Evolutionary conservation across 805 yeast genomes (phyloP).

Genomic region (Candida hispaniensis): DNA sequence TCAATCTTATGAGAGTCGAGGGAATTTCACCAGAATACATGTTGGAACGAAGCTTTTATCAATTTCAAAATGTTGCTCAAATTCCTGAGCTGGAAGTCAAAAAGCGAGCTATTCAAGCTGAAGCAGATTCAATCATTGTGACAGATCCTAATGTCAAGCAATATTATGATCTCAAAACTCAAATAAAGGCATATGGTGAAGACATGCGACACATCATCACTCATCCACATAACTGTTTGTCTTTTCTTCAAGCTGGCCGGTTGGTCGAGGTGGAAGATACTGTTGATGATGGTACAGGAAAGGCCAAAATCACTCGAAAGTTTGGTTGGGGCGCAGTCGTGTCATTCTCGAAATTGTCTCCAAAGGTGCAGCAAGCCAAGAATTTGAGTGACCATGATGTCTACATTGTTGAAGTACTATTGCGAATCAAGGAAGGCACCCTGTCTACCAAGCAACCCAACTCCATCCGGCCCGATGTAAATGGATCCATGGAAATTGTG

Average conservation of each 20-base stretch:
- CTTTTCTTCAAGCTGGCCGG: constrained; percentile 84
- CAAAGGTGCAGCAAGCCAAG: constrained; percentile 27
- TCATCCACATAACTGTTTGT: constrained; percentile 80
- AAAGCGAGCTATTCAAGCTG: constrained; percentile 35
- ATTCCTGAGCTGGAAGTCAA: constrained; percentile 76
- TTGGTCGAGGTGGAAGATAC: constrained; percentile 44
- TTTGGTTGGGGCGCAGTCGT: constrained; percentile 97
- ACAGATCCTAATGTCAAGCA: constrained; percentile 67
- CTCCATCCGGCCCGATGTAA: constrained; percentile 73
- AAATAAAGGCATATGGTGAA: constrained; percentile 54
- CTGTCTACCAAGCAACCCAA: constrained; percentile 67
- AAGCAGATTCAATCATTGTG: constrained; percentile 41
- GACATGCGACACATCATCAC: constrained; percentile 76
- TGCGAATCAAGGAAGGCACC: constrained; percentile 63
- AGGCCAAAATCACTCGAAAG: constrained; percentile 34
- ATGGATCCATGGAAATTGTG: constrained; percentile 60
- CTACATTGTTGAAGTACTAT: constrained; percentile 75
- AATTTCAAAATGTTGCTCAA: constrained; percentile 84
- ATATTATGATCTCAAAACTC: constrained; percentile 70
- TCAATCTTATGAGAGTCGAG: constrained; percentile 92
- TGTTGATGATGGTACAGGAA: constrained; percentile 18
- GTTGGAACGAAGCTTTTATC: constrained; percentile 89
- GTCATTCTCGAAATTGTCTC: constrained; percentile 53
- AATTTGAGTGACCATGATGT: constrained; percentile 78
- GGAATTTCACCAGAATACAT: constrained; percentile 97